Evolutionary conservation across 495 filamentous ascomycete genomes (phyloP).

Genomic region (Aspergillus bridgeri): DNA sequence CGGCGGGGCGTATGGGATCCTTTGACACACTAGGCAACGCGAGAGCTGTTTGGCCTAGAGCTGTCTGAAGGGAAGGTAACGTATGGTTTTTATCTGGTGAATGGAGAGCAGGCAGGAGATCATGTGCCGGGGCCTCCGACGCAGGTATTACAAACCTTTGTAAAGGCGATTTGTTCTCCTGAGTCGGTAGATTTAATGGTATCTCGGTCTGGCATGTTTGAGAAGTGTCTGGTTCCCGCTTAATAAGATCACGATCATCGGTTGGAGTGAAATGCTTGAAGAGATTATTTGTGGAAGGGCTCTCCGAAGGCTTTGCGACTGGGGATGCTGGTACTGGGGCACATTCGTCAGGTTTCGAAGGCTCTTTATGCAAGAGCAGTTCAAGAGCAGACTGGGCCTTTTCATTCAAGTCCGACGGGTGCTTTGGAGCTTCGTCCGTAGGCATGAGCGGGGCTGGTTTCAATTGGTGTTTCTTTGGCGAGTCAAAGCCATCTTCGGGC

Average conservation of each 20-base stretch:
- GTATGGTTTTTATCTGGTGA: slow-evolving; percentile 37
- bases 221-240: background rate
- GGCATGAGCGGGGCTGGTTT: background rate
- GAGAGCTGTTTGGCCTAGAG: slow-evolving; percentile 36
- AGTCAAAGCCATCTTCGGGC: background rate
- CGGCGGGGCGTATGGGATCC: slow-evolving; percentile 20
- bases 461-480: background rate
- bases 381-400: background rate
- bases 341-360: background rate
- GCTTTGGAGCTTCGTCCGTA: background rate
- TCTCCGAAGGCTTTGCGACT: background rate
- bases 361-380: background rate
- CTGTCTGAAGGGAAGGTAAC: slow-evolving; percentile 44
- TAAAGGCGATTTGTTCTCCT: background rate
- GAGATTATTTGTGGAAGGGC: background rate
- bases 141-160: slow-evolving; percentile 24
- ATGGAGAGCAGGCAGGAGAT: background rate
- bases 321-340: too few relatives aligned
- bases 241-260: background rate
- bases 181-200: slow-evolving; percentile 2
- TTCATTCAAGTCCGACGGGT: background rate
- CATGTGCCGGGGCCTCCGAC: slow-evolving; percentile 8
- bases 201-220: slow-evolving; percentile 5
- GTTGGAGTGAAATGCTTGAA: background rate
- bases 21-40: slow-evolving; percentile 20